These are phyloP conservation scores for Trichosporon asahii DNA, from an alignment of 1,284 basidiomycete genomes.

Conservation along the genomic window DNA sequence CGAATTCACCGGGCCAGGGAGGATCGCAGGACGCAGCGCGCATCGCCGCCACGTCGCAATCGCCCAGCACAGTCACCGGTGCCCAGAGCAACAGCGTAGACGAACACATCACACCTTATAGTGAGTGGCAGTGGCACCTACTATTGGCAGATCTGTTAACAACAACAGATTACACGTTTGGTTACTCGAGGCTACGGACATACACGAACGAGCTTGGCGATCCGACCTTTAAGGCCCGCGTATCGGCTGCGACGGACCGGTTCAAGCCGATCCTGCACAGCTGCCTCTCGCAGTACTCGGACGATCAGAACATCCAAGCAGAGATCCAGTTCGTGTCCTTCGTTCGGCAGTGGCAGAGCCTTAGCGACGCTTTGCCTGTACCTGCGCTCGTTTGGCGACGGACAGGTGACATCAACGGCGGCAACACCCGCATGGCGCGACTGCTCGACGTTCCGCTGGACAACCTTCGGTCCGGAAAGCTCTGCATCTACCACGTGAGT, in stretches of 20 bases:
- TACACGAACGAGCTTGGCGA: slow-evolving; percentile 16
- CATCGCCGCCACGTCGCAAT: background rate
- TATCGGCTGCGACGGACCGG: slow-evolving; percentile 17
- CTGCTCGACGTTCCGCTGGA: slow-evolving; percentile 16
- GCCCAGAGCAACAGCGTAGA: background rate
- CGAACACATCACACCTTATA: slow-evolving; percentile 10
- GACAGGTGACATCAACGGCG: slow-evolving; percentile 21
- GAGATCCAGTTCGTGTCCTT: slow-evolving; percentile 25
- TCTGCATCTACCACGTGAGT: slow-evolving; percentile 21
- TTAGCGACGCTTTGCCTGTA: slow-evolving; percentile 20
- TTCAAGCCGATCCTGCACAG: slow-evolving; percentile 26
- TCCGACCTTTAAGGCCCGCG: slow-evolving; percentile 14
- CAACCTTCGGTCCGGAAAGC: slow-evolving; percentile 15
- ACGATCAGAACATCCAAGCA: slow-evolving; percentile 18
- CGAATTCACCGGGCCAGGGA: background rate
- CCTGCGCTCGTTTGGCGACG: slow-evolving; percentile 21
- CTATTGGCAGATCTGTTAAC: background rate
- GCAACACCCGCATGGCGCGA: slow-evolving; percentile 21
- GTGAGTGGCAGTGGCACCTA: slow-evolving; percentile 3
- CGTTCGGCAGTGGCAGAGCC: slow-evolving; percentile 17
- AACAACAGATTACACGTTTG: slow-evolving; percentile 22
- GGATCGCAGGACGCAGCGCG: background rate
- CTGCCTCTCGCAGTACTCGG: slow-evolving; percentile 20
- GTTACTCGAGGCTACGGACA: slow-evolving; percentile 22
- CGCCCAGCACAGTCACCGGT: background rate